Evolutionary conservation across 768 basidiomycete species (phyloP), one percentile per base, ranked within the genome.

Genomic region (Lactarius quietus): DNA sequence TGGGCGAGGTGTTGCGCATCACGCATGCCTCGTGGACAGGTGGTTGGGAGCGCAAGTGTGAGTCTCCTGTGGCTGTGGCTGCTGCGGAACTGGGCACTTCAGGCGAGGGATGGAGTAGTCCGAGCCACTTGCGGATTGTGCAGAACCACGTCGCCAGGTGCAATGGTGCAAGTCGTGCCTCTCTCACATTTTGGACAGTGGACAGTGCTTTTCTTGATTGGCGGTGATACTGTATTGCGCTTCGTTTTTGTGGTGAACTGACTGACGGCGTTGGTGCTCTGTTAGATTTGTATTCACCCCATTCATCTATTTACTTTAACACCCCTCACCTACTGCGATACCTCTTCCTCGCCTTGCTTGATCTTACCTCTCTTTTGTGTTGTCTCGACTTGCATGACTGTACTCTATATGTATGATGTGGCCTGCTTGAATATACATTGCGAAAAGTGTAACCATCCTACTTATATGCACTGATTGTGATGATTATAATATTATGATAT

Each of bases 1-100:
- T 74, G 8, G 76, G 76, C 20, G 72, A 71, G 12, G 68, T 72
- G 7, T 67, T 73, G 66, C 75, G 74, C 56, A 64, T 75, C 56
- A 70, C 74, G 12, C 55, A 62, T 60, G 61, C 64, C 10, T 23
- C 67, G 15, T 68, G 67, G 67, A 65, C 67, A 18, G 69, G 61
- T 23, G 69, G 69, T 15, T 57, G 61, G 3, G 66, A 59, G 31
- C 60, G 61, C 10, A 62, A 59, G 26, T 57, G 61, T 15, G 66
- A 57, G 18, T 57, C 31, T 26, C 14, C 7, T n/a, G 45, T 48
- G 45, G 23, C 45, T 0, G 57, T n/a, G n/a, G n/a, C n/a, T n/a
- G n/a, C 29, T 9, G 35, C 56, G 7, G 56, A 65, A 18, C 57
- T 61, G 18, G 56, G n/a, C 9, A 12, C 56, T 15, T 65, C 63